Evolutionary conservation across 202 grass and related monocot species (phyloP), one percentile per base, ranked within the genome.

Genomic region (Elaeis oleifera): DNA sequence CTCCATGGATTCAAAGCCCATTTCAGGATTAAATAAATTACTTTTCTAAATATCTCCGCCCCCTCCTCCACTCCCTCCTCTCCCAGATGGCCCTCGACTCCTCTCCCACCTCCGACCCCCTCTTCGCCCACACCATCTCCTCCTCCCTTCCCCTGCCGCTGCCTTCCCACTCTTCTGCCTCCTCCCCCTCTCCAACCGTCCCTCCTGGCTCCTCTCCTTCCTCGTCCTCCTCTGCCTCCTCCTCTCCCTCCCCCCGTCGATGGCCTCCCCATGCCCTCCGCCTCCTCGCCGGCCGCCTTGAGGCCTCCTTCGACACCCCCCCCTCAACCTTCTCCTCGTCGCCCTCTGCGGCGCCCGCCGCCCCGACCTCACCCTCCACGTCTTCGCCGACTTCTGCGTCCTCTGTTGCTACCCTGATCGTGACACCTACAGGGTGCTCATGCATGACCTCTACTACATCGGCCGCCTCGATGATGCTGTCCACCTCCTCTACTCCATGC

Each of bases 401-500:
- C 78, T 79, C 18, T 89, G 79, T 58, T 81, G 81, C 29, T 50
- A 78, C 0, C 82, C 81, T 5, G 83, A 85, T 0, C 83, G 83
- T 14, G 73, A 79, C 8, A 86, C 84, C 2, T 88, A 85, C 62
- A 79, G 77, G 6, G 53, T 53, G 1, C 84, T 97, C 48, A 74
- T 89, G 23, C 82, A 63, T 9, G 78, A 71, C 2, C 84, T 97
- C 53, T 85, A 82, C 36, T 71, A 91, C 0, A 81, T 76, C 50
- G 71, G 81, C 50, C 80, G 80, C 71, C 76, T 89, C 22, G 82
- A 89, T 19, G 92, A 89, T 63, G 87, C 92, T 3, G 81, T 79
- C 4, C 84, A 91, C 24, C 67, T 97, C 18, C 57, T 91, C 56
- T 85, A 88, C 68, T 97, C 87, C 50, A 89, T 97, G 87, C 63